phyloP scores from a whole-genome alignment of 169 alveolate genomes.

The Cryptosporidium muris region DNA sequence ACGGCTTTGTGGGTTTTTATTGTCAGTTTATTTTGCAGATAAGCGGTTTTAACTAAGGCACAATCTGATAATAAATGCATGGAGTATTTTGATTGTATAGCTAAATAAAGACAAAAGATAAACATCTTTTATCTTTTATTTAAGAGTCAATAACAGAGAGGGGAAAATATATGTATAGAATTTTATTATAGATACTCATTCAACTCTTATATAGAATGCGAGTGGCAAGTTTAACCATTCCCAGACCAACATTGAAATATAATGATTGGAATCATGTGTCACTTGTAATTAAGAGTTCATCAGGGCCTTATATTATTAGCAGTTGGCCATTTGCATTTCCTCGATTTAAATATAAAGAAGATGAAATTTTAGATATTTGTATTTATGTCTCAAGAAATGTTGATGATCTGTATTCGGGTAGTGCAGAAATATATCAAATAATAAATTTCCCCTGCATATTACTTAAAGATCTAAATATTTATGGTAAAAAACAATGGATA shows the following conservation, averaged over 20 bases:
- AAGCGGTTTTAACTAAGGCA: slow-evolving; percentile 43
- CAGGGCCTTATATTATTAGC: slow-evolving; percentile 6
- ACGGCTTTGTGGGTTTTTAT: slow-evolving; percentile 68
- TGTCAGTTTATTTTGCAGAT: slow-evolving; percentile 4
- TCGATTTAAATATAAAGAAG: slow-evolving; percentile 31
- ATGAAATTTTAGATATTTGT: slow-evolving; percentile 36
- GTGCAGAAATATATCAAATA: slow-evolving; percentile 33
- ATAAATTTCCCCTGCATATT: slow-evolving; percentile 43
- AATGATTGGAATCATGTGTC: slow-evolving; percentile 10
- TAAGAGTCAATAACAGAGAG: not conserved
- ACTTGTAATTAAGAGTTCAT: slow-evolving; percentile 36
- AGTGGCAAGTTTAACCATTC: slow-evolving; percentile 59
- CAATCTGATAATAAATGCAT: slow-evolving; percentile 61
- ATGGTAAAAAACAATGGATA: slow-evolving; percentile 68
- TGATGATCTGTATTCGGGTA: not conserved
- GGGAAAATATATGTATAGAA: not conserved
- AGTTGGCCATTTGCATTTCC: slow-evolving; percentile 65
- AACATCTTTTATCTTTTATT: not conserved
- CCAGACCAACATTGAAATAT: slow-evolving; percentile 46
- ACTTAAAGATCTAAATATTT: slow-evolving; percentile 18
- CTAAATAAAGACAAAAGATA: not conserved
- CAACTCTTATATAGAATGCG: slow-evolving; percentile 1
- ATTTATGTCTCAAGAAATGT: slow-evolving; percentile 3
- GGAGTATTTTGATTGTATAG: too few species aligned
- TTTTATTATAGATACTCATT: not conserved